Evolutionary conservation across 1,284 basidiomycete species (phyloP).

Genomic region (Phylloporus sp.): DNA sequence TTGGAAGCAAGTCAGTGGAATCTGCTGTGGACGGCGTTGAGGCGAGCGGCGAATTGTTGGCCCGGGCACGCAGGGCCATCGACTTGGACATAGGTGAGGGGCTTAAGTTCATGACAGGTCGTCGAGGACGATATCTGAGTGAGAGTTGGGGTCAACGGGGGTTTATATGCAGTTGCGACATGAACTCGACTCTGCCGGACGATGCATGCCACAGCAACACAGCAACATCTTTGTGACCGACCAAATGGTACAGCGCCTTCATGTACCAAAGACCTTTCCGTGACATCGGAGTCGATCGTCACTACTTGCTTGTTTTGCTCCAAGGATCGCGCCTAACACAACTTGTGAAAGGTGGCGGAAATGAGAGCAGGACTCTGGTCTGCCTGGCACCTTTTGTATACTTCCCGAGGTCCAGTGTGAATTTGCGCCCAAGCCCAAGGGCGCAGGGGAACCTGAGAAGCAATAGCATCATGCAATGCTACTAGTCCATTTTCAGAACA

Average conservation of each 20-base stretch:
- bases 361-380: no score
- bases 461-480: no score
- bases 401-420: no score
- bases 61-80: neutral
- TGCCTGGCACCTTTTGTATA: no score
- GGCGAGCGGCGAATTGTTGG: neutral
- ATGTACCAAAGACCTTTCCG: no score
- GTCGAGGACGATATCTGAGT: neutral
- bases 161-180: conserved; percentile 14
- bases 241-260: neutral
- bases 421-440: no score
- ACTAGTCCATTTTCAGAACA: no score
- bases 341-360: neutral
- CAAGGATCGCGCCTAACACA: neutral
- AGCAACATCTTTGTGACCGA: neutral
- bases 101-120: neutral
- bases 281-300: neutral
- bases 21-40: conserved; percentile 2
- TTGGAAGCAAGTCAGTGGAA: conserved; percentile 2
- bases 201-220: neutral
- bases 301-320: neutral
- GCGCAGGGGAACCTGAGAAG: no score
- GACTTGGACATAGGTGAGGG: neutral
- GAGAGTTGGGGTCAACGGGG: neutral
- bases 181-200: neutral